Evolutionary conservation across 192 early-diverging fungal genomes (phyloP).

Genomic region (Backusella psychrophila): DNA sequence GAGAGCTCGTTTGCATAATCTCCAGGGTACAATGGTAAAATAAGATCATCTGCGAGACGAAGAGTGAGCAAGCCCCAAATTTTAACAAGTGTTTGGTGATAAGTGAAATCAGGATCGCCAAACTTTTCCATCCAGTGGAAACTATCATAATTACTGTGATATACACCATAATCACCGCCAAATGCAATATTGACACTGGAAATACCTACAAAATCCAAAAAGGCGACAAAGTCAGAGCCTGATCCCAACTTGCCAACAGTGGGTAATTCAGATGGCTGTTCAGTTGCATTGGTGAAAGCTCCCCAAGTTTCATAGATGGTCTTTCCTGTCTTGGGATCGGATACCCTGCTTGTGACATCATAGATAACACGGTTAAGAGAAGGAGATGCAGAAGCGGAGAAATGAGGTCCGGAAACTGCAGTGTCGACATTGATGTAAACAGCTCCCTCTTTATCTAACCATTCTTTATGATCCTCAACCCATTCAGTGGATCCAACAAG

Average conservation of each 20-base stretch:
- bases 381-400: slow-evolving; percentile 53
- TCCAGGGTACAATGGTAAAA: slow-evolving; percentile 35
- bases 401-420: slow-evolving; percentile 51
- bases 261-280: neutral
- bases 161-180: slow-evolving; percentile 47
- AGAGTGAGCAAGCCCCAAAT: slow-evolving; percentile 47
- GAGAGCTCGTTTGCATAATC: slow-evolving; percentile 45
- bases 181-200: slow-evolving; percentile 55
- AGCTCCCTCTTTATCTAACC: slow-evolving; percentile 52
- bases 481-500: slow-evolving; percentile 69
- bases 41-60: slow-evolving; percentile 41
- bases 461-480: slow-evolving; percentile 64
- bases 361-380: slow-evolving; percentile 49
- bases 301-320: slow-evolving; percentile 53
- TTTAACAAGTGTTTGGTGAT: slow-evolving; percentile 46
- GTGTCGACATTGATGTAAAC: slow-evolving; percentile 64
- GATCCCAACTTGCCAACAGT: slow-evolving; percentile 40
- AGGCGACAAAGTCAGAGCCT: slow-evolving; percentile 58
- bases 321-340: slow-evolving; percentile 43
- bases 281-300: neutral
- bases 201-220: slow-evolving; percentile 63
- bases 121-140: slow-evolving; percentile 56
- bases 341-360: slow-evolving; percentile 47
- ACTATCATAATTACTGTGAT: slow-evolving; percentile 68
- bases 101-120: slow-evolving; percentile 52